These are phyloP conservation scores for Pelargonium cotyledonis DNA, from an alignment of 441 rosid genomes.

Conservation along the genomic window DNA sequence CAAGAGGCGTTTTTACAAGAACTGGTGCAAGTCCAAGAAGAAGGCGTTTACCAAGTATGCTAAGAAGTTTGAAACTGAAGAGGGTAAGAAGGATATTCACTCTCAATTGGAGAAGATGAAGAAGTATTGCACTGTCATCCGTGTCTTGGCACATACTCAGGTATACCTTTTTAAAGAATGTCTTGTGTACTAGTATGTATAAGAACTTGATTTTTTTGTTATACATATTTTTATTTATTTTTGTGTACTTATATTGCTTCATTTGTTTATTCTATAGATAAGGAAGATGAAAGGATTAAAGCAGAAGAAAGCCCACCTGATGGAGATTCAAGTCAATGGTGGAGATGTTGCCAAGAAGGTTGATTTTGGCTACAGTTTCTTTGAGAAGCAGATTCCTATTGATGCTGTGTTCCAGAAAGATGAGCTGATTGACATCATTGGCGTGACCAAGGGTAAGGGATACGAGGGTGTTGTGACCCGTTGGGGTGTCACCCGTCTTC, in stretches of 20 bases:
- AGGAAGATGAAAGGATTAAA: conserved; percentile 91
- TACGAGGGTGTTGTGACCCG: conserved; percentile 92
- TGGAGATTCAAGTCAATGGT: conserved; percentile 91
- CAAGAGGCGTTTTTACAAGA: conserved; percentile 79
- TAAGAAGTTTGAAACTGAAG: conserved; percentile 53
- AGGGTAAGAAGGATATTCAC: conserved; percentile 64
- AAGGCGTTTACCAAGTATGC: conserved; percentile 75
- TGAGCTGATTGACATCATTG: conserved; percentile 84
- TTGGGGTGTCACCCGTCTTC: conserved; percentile 93
- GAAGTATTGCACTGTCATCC: conserved; percentile 67
- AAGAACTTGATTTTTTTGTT: background rate
- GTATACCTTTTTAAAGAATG: conserved; percentile 16
- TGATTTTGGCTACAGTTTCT: conserved; percentile 72
- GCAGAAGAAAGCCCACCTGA: conserved; percentile 87
- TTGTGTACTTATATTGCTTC: too few species aligned
- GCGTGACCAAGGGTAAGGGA: conserved; percentile 91
- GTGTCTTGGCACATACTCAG: conserved; percentile 92
- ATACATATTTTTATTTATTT: background rate
- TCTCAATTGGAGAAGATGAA: conserved; percentile 77
- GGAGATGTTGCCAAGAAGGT: conserved; percentile 76
- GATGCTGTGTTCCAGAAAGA: conserved; percentile 86
- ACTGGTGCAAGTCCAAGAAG: conserved; percentile 93
- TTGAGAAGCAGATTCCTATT: conserved; percentile 79
- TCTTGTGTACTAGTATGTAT: background rate
- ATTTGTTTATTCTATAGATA: conserved; percentile 37